Base-by-base conservation (phyloP, 495 filamentous ascomycete genomes). In the Clohesyomyces aquaticus region DNA sequence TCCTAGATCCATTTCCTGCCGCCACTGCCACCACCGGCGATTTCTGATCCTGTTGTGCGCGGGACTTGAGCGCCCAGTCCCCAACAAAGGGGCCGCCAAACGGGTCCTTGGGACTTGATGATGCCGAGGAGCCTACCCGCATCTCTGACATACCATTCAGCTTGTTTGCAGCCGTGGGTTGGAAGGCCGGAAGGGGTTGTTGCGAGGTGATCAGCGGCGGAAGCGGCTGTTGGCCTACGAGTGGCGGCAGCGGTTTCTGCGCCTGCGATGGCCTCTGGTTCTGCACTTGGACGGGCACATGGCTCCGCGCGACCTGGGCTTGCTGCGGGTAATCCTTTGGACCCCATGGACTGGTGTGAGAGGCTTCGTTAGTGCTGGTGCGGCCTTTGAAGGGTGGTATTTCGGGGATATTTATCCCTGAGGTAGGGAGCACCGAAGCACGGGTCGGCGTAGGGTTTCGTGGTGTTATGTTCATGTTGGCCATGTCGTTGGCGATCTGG, bases 401-500 rank as follows among this genome's bases (percentile, higher is more conserved):
- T 27, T 58, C 65, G 18, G 58, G 53, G 18, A 67, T 58, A 19
- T 3, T 41, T 35, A 59, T 66, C 21, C 48, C 18, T 61, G 45
- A 18, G 25, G 65, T 12, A 4, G 52, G 67, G 29, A 56, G 59
- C n/a, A 56, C 57, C 10, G 56, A 61, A 12, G 50, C 51, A 23
- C 59, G 58, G 0, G 52, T 58, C 4, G 65, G 65, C 16, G 63
- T 66, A 16, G 46, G 43, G 19, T 49, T 61, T 4, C 51, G 56
- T 43, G 63, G 58, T 18, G 49, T 61, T 8, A 66, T 54, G 12
- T 55, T 55, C 41, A 70, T 28, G 22, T 21, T 27, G 1, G 69
- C 68, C 73, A 77, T 74, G 52, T 77, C 72, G 11, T 55, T 63
- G 8, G 74, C 75, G 38, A 77, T 74, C 19, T 65, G 61, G 28